Evolutionary conservation across 176 grass and related monocot genomes (phyloP).

Genomic region (Echinochloa phyllopogon): DNA sequence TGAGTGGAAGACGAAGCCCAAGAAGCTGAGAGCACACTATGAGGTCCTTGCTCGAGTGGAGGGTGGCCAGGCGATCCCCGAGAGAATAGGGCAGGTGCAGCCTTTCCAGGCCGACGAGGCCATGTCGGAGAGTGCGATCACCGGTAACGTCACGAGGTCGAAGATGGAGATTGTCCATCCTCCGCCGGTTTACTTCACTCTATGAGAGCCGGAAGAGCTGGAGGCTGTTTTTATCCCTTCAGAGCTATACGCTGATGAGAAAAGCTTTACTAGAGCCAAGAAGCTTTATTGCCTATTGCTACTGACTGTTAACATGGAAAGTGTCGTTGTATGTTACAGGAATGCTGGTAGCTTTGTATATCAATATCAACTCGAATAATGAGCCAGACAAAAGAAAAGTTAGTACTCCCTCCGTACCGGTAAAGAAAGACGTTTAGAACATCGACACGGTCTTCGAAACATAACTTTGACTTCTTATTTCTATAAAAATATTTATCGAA

Average conservation of each 20-base stretch:
- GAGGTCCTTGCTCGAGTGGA: slow-evolving; percentile 89
- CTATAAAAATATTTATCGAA: no score
- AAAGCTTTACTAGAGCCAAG: not conserved
- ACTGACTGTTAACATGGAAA: slow-evolving; percentile 23
- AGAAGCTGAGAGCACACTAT: slow-evolving; percentile 67
- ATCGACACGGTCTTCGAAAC: no score
- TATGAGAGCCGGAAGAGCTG: slow-evolving; percentile 53
- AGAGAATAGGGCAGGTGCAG: slow-evolving; percentile 64
- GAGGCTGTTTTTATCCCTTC: slow-evolving; percentile 7
- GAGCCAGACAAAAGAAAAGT: not conserved
- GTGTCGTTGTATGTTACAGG: slow-evolving; percentile 3
- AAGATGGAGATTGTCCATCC: slow-evolving; percentile 53
- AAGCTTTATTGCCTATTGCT: not conserved
- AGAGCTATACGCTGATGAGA: slow-evolving; percentile 20
- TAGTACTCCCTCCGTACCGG: no score
- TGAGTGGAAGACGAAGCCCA: slow-evolving; percentile 73
- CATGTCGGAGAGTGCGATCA: slow-evolving; percentile 47
- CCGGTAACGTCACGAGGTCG: slow-evolving; percentile 60
- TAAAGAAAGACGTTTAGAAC: no score
- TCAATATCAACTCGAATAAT: slow-evolving; percentile 28
- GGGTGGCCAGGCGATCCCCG: slow-evolving; percentile 62
- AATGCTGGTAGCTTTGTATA: slow-evolving; percentile 27
- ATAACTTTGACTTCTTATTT: no score
- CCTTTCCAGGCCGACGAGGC: slow-evolving; percentile 50
- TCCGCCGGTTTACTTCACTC: slow-evolving; percentile 65